phyloP scores from a whole-genome alignment of 2,329 filamentous ascomycete species.

The Fusarium keratoplasticum region DNA sequence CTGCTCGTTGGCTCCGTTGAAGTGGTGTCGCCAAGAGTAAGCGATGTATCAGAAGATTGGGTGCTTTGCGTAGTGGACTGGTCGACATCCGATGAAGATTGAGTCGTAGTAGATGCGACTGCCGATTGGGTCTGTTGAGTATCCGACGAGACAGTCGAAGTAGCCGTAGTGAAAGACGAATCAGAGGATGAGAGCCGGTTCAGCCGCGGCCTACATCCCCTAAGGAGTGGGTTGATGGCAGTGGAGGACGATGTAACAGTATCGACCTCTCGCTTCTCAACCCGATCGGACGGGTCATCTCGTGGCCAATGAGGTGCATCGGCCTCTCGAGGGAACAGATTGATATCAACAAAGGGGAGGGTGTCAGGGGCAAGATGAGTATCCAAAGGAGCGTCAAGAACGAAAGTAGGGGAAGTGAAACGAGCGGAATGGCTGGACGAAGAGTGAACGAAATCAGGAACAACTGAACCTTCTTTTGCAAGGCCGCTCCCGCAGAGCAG shows the following conservation, averaged over 20 bases:
- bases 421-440: slow-evolving; percentile 26
- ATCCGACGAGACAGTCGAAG: neutral
- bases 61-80: neutral
- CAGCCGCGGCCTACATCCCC: neutral
- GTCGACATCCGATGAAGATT: neutral
- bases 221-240: neutral
- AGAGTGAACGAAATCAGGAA: slow-evolving; percentile 31
- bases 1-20: neutral
- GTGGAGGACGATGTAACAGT: neutral
- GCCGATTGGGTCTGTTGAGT: neutral
- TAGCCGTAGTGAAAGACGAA: neutral
- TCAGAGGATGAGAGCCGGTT: neutral
- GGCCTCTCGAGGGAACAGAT: neutral
- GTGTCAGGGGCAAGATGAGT: neutral
- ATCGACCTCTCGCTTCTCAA: neutral
- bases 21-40: neutral
- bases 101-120: neutral
- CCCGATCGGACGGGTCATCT: neutral
- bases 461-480: slow-evolving; percentile 38
- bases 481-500: slow-evolving; percentile 20
- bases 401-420: slow-evolving; percentile 12
- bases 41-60: neutral
- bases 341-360: neutral
- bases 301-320: neutral
- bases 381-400: slow-evolving; percentile 28